phyloP scores from a whole-genome alignment of 1,139 yeast genomes.

The Hyphopichia fennica region DNA sequence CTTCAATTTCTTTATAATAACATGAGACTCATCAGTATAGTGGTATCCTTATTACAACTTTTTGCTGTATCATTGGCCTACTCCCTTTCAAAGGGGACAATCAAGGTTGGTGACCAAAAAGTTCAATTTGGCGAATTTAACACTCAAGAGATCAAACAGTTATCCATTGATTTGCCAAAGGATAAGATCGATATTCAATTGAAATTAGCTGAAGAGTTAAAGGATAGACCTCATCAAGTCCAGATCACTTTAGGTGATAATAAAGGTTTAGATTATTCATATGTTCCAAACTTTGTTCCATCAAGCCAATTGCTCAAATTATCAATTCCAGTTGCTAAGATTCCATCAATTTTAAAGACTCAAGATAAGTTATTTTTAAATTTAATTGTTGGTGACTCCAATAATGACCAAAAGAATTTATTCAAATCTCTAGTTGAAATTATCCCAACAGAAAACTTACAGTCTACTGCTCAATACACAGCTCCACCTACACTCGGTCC shows the following conservation, averaged over 20 bases:
- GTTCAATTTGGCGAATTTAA: conserved; percentile 36
- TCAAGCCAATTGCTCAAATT: conserved; percentile 21
- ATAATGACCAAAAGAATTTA: conserved; percentile 19
- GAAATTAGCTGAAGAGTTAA: conserved; percentile 20
- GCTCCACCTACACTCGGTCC: conserved; percentile 45
- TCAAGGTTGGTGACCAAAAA: conserved; percentile 24
- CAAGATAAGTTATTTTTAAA: conserved; percentile 32
- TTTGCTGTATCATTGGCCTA: conserved; percentile 19
- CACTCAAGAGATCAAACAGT: conserved; percentile 35
- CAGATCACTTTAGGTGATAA: conserved; percentile 27
- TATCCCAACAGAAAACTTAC: conserved; percentile 31
- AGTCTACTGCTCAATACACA: conserved; percentile 21
- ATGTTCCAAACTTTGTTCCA: conserved; percentile 22
- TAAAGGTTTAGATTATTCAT: conserved; percentile 24
- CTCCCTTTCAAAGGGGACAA: conserved; percentile 26
- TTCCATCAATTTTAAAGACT: conserved; percentile 40
- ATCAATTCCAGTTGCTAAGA: conserved; percentile 28
- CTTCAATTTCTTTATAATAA: no score
- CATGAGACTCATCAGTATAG: background rate
- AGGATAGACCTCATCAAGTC: conserved; percentile 26
- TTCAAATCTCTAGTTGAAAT: conserved; percentile 32
- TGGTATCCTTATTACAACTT: conserved; percentile 4
- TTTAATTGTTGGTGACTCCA: conserved; percentile 33
- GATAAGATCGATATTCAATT: conserved; percentile 34
- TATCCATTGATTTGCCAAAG: conserved; percentile 30